Percentiles rank a stretch among this genome's conserved stretches.
phyloP scores from a whole-genome alignment of 495 filamentous ascomycete genomes.

The Aeminium ludgeri region DNA sequence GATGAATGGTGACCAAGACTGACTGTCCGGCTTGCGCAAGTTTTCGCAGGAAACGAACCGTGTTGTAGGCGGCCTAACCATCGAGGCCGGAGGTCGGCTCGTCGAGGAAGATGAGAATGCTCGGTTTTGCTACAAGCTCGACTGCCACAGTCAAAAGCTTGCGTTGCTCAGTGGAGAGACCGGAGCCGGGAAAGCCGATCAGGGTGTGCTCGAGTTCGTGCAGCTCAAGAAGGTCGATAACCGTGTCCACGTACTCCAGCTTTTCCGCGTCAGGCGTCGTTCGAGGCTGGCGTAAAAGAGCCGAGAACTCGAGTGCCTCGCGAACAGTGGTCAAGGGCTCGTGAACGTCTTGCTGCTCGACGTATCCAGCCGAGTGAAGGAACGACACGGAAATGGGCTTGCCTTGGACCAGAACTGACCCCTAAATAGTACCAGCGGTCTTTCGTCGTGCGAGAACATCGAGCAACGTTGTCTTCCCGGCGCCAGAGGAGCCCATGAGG shows the following conservation, averaged over 20 bases:
- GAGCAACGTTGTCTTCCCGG: conserved; percentile 22
- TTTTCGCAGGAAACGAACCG: conserved; percentile 10
- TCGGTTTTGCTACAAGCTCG: conserved; percentile 16
- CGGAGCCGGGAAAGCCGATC: conserved; percentile 14
- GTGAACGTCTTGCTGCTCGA: conserved; percentile 20
- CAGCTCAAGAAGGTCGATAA: conserved; percentile 37
- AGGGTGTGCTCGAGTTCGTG: conserved; percentile 19
- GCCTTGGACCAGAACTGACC: conserved; percentile 20
- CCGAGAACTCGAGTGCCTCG: conserved; percentile 20
- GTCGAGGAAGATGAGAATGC: conserved; percentile 18
- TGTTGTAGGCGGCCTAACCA: conserved; percentile 11
- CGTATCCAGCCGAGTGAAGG: conserved; percentile 17
- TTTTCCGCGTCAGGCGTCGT: conserved; percentile 25
- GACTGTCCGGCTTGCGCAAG: conserved; percentile 10
- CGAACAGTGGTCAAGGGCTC: conserved; percentile 16
- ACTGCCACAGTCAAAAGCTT: conserved; percentile 21
- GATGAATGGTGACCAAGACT: conserved; percentile 40
- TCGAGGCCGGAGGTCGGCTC: conserved; percentile 21
- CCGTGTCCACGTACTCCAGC: conserved; percentile 33
- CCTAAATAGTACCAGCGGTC: conserved; percentile 16
- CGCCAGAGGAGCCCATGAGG: conserved; percentile 19
- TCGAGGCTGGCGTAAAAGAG: conserved; percentile 15
- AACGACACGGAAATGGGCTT: conserved; percentile 16
- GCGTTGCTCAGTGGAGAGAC: conserved; percentile 23
- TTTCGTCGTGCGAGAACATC: conserved; percentile 21